A percentile compares a stretch with the other conserved stretches of the same genome.
Conservation (phyloP, 768 basidiomycete genomes). For the Phlegmacium glaucopus region DNA sequence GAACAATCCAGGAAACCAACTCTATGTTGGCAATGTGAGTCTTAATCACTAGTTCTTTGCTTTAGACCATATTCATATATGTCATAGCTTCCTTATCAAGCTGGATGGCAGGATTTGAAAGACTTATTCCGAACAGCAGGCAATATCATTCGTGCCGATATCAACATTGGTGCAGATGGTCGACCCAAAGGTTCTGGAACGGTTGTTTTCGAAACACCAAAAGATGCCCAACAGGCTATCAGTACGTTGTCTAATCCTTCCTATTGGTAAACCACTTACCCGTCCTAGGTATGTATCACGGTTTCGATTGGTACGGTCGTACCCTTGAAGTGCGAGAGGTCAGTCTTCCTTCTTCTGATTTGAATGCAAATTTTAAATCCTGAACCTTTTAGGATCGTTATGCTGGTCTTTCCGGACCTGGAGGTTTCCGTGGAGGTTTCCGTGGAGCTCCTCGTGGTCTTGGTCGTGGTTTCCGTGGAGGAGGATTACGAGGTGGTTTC, state of each 20-base stretch:
- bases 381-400: constrained; percentile 66
- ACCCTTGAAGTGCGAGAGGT: constrained; percentile 96
- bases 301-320: constrained; percentile 96
- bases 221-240: constrained; percentile 91
- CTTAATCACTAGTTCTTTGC: neutral
- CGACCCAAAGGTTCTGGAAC: constrained; percentile 97
- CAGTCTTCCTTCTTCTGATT: constrained; percentile 14
- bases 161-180: constrained; percentile 91
- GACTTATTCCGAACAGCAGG: constrained; percentile 96
- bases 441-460: constrained; percentile 50
- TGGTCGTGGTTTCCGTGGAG: constrained; percentile 27
- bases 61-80: neutral
- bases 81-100: constrained; percentile 87
- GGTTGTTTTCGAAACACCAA: constrained; percentile 88
- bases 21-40: constrained; percentile 89
- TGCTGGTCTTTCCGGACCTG: constrained; percentile 75
- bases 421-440: constrained; percentile 59
- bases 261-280: constrained; percentile 2
- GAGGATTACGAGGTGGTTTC: constrained; percentile 48
- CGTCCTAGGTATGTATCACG: constrained; percentile 85
- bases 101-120: constrained; percentile 99
- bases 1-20: constrained; percentile 80
- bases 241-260: constrained; percentile 47
- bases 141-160: constrained; percentile 93
- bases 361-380: neutral